Evolutionary conservation across 2,329 filamentous ascomycete genomes (phyloP).

Genomic region (Diaporthe vexans): DNA sequence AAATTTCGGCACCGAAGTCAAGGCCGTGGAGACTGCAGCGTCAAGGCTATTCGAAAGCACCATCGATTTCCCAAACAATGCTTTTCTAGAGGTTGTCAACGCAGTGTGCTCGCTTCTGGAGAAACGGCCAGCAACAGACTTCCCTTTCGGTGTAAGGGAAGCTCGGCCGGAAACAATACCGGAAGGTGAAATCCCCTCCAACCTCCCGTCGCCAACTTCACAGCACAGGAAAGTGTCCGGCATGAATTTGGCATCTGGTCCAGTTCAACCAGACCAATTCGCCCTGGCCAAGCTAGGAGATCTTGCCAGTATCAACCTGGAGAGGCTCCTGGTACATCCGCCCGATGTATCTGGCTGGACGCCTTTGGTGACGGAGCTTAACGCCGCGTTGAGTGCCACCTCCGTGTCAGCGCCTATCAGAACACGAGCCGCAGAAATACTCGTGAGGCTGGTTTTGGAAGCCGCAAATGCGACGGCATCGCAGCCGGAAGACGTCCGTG

Average conservation of each 20-base stretch:
- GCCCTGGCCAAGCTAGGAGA: constrained; percentile 82
- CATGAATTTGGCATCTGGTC: constrained; percentile 60
- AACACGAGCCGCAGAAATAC: constrained; percentile 73
- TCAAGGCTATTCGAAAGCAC: constrained; percentile 92
- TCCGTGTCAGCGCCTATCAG: constrained; percentile 66
- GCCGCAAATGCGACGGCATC: constrained; percentile 69
- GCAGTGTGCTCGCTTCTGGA: constrained; percentile 81
- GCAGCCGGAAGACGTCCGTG: constrained; percentile 64
- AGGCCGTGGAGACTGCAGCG: constrained; percentile 90
- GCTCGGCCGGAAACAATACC: constrained; percentile 55
- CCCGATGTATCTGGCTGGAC: constrained; percentile 83
- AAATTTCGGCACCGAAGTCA: constrained; percentile 84
- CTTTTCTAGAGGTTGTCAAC: constrained; percentile 83
- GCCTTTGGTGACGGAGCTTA: constrained; percentile 70
- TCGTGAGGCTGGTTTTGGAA: constrained; percentile 71
- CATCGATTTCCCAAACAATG: constrained; percentile 85
- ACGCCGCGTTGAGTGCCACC: constrained; percentile 63
- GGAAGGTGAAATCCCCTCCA: constrained; percentile 45
- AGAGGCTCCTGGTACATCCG: constrained; percentile 77
- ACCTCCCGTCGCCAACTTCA: constrained; percentile 53
- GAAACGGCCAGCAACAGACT: constrained; percentile 47
- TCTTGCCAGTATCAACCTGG: constrained; percentile 80
- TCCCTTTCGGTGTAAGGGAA: constrained; percentile 46
- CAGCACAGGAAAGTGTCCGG: constrained; percentile 62
- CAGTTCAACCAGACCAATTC: constrained; percentile 74